A percentile compares a stretch with the other conserved stretches of the same genome.
These are phyloP conservation scores for Nigrograna mackinnonii DNA, from an alignment of 2,329 filamentous ascomycete genomes.

Conservation along the genomic window DNA sequence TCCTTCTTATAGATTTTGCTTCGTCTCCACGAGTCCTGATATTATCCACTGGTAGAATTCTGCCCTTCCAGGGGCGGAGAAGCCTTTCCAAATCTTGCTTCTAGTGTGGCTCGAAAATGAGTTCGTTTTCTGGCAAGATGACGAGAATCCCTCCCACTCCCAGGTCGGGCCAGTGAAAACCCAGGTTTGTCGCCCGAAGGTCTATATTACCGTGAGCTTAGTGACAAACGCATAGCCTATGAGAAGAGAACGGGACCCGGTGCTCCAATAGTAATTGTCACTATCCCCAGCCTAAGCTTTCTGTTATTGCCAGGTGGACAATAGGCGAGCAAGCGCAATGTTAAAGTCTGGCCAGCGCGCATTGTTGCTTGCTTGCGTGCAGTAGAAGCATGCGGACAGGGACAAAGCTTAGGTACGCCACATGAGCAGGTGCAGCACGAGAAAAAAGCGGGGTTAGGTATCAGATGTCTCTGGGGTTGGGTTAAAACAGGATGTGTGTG, in stretches of 20 bases:
- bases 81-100: slow-evolving; percentile 3
- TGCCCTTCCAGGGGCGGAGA: slow-evolving; percentile 3
- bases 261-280: slow-evolving; percentile 15
- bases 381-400: too few species aligned
- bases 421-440: slow-evolving; percentile 3
- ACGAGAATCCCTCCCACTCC: slow-evolving; percentile 6
- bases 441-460: slow-evolving; percentile 16
- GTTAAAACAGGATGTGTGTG: slow-evolving; percentile 13
- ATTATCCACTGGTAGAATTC: slow-evolving; percentile 24
- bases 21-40: slow-evolving; percentile 1
- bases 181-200: slow-evolving; percentile 14
- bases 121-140: background rate
- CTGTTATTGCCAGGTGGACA: slow-evolving; percentile 13
- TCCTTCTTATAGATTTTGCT: slow-evolving; percentile 11
- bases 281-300: slow-evolving; percentile 6
- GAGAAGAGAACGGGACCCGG: slow-evolving; percentile 7
- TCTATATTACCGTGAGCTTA: slow-evolving; percentile 17
- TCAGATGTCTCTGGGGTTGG: slow-evolving; percentile 5
- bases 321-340: too few species aligned
- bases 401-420: slow-evolving; percentile 14
- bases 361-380: too few species aligned
- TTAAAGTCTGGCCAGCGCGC: too few species aligned
- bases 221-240: slow-evolving; percentile 8
- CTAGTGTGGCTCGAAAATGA: too few species aligned
- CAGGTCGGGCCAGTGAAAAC: slow-evolving; percentile 11